Evolutionary conservation across 1,139 yeast genomes (phyloP).

Genomic region (Taiozyma sp.): DNA sequence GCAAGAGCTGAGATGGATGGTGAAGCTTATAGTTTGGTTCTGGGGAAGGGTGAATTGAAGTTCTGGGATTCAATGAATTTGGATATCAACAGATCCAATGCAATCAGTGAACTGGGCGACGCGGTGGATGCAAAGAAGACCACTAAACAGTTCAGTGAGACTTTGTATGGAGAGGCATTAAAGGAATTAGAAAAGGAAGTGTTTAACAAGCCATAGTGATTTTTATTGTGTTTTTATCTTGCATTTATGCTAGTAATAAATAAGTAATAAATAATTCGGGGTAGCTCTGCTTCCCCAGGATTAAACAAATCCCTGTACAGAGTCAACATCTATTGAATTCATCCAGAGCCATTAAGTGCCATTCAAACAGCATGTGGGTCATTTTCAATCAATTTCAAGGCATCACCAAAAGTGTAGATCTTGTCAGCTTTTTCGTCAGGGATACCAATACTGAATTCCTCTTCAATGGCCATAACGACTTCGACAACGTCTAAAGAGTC

Average conservation of each 20-base stretch:
- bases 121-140: conserved; percentile 11
- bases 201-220: conserved; percentile 6
- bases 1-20: conserved; percentile 88
- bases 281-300: too few species aligned
- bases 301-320: too few species aligned
- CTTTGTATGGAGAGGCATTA: conserved; percentile 39
- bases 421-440: conserved; percentile 85
- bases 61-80: conserved; percentile 52
- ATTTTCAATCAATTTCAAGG: conserved; percentile 65
- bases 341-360: background rate
- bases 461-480: conserved; percentile 85
- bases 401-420: conserved; percentile 78
- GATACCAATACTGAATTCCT: conserved; percentile 69
- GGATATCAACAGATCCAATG: conserved; percentile 29
- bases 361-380: conserved; percentile 62
- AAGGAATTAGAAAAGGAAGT: conserved; percentile 39
- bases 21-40: conserved; percentile 59
- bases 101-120: conserved; percentile 8
- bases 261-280: conserved; percentile 3
- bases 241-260: conserved; percentile 1
- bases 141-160: conserved; percentile 14
- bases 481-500: conserved; percentile 89
- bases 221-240: background rate
- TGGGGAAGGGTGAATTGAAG: conserved; percentile 71
- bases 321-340: too few species aligned